Percentiles rank a stretch among this genome's conserved stretches.
Evolutionary conservation across 192 early-diverging fungal genomes (phyloP).

Genomic region (Coemansia furcata): DNA sequence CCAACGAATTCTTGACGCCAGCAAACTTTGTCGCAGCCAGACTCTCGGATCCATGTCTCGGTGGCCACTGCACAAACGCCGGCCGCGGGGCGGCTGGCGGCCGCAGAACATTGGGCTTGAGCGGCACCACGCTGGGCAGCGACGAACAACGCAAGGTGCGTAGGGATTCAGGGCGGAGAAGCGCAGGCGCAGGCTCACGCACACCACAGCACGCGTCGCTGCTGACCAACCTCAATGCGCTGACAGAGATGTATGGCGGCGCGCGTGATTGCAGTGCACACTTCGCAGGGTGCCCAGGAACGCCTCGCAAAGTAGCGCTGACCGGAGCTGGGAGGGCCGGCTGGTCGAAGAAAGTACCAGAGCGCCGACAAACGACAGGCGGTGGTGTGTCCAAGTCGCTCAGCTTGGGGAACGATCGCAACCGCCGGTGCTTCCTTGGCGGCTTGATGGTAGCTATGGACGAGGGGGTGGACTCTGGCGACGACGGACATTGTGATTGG

Average conservation of each 20-base stretch:
- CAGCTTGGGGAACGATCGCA: conserved; percentile 18
- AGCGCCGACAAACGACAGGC: background rate
- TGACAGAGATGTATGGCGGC: conserved; percentile 26
- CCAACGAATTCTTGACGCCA: conserved; percentile 37
- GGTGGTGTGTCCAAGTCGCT: conserved; percentile 4
- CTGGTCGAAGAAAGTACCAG: background rate
- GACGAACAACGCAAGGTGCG: conserved; percentile 32
- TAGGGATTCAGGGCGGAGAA: conserved; percentile 15
- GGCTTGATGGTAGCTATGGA: conserved; percentile 12
- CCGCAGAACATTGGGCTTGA: background rate
- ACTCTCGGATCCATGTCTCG: background rate
- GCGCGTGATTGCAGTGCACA: conserved; percentile 1
- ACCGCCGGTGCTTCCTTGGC: background rate
- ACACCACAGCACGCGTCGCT: conserved; percentile 10
- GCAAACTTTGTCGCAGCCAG: conserved; percentile 13
- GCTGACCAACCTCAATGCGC: conserved; percentile 26
- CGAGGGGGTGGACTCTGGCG: background rate
- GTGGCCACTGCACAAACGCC: conserved; percentile 1
- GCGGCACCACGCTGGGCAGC: conserved; percentile 14
- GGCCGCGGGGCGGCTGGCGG: background rate
- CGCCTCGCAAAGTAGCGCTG: conserved; percentile 23
- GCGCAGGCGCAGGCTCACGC: conserved; percentile 10
- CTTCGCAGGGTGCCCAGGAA: conserved; percentile 27
- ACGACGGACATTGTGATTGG: background rate
- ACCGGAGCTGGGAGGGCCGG: background rate